These are phyloP conservation scores for Lasiosphaeris hirsuta DNA, from an alignment of 495 filamentous ascomycete genomes.

Conservation along the genomic window DNA sequence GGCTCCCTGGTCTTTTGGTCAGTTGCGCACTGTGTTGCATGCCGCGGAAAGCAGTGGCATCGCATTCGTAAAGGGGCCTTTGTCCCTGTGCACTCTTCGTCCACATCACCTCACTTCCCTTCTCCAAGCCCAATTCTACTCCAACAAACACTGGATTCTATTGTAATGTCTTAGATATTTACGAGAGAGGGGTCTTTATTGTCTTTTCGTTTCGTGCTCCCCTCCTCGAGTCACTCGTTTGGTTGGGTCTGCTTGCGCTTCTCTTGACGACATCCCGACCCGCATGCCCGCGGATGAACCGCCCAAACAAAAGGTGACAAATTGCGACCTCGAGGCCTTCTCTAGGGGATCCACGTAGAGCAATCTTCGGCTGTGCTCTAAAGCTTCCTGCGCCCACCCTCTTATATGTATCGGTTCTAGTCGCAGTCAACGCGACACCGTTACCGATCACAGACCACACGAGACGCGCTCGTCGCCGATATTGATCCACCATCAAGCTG, in stretches of 20 bases:
- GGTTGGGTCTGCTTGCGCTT: neutral
- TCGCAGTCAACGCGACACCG: too few relatives aligned
- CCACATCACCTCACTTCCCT: neutral
- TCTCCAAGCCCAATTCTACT: neutral
- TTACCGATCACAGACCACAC: neutral
- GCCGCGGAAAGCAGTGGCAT: too few relatives aligned
- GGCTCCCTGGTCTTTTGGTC: neutral
- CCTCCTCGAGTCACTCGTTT: constrained; percentile 12
- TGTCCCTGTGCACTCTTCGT: neutral
- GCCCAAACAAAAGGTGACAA: too few relatives aligned
- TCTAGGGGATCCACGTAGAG: too few relatives aligned
- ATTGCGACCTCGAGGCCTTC: too few relatives aligned
- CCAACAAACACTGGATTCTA: neutral
- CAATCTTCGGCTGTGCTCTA: too few relatives aligned
- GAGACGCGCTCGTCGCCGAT: neutral
- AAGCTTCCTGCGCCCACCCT: too few relatives aligned
- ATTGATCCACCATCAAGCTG: constrained; percentile 25
- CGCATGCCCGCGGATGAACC: too few relatives aligned
- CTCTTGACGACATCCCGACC: neutral
- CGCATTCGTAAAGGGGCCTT: neutral
- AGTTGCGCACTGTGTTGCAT: neutral
- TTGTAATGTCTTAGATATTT: constrained; percentile 15
- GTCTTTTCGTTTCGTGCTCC: constrained; percentile 6
- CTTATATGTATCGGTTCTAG: too few relatives aligned
- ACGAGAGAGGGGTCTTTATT: neutral